A percentile compares a stretch with the other conserved stretches of the same genome.
Conservation (phyloP, 768 basidiomycete species). For the Tricholomella constricta region DNA sequence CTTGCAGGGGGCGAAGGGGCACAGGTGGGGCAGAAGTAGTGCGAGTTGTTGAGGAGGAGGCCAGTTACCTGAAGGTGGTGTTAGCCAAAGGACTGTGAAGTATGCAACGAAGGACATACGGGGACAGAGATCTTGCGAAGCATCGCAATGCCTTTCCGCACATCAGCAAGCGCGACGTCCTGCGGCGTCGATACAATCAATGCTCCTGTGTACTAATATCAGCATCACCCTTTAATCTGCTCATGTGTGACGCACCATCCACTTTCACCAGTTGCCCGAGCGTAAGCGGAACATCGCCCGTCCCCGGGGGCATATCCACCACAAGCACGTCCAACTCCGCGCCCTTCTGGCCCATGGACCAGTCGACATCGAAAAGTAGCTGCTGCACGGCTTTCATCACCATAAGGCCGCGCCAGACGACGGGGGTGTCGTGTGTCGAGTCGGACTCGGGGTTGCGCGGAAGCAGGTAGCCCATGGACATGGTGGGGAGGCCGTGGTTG, state of each 20-base stretch:
- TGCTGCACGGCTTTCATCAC: constrained; percentile 98
- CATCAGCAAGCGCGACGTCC: constrained; percentile 89
- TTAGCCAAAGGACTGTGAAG: neutral
- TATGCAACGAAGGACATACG: constrained; percentile 43
- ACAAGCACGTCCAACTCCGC: constrained; percentile 80
- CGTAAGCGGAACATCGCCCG: constrained; percentile 93
- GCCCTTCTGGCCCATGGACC: constrained; percentile 50
- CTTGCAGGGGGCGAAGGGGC: constrained; percentile 29
- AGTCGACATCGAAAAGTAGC: constrained; percentile 94
- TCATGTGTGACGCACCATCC: constrained; percentile 73
- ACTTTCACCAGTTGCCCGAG: constrained; percentile 85
- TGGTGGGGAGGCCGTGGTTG: constrained; percentile 89
- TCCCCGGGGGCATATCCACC: constrained; percentile 96
- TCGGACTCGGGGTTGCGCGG: constrained; percentile 51
- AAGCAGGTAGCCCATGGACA: constrained; percentile 97
- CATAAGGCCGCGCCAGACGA: constrained; percentile 98
- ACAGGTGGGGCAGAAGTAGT: constrained; percentile 80
- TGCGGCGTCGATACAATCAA: constrained; percentile 97
- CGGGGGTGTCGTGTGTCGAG: constrained; percentile 67
- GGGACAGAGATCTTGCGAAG: constrained; percentile 87
- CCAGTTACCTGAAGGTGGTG: constrained; percentile 68
- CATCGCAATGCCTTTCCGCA: constrained; percentile 91
- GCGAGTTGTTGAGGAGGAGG: constrained; percentile 84
- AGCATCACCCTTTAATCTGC: constrained; percentile 45
- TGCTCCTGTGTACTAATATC: constrained; percentile 54